Evolutionary conservation across 2,329 filamentous ascomycete species (phyloP), one percentile per base, ranked within the genome.

Genomic region (Aspergillus pseudonomiae): DNA sequence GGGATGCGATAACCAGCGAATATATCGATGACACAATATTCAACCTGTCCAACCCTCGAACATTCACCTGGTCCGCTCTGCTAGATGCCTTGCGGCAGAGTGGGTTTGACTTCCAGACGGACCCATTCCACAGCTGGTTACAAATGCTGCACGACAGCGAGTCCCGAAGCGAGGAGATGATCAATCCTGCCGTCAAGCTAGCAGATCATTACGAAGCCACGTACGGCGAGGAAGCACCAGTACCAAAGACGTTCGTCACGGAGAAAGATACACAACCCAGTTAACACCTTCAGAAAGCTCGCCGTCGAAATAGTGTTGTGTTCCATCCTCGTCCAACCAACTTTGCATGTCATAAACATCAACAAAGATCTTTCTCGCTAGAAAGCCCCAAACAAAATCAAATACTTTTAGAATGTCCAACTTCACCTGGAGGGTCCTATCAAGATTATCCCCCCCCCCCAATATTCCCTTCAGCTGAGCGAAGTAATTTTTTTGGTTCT

Each of bases 21-120:
- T 32, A 52, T 41, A 43, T 56, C 2, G 72, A 74, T 59, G 70
- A 72, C 24, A 70, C 70, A 0, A 60, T 76, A 16, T 77, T 75
- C 60, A 76, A 77, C 56, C 39, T 77, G 36, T 69, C 65, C 39
- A 76, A 77, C 53, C 63, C 74, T 9, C 63, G 64, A 1, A 54
- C 60, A 7, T 81, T 81, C 62, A 70, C 72, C 6, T 81, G 78
- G 78, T 67, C 70, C 0, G 61, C 65, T 0, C 68, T 80, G 53
- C 69, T 81, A 5, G 69, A 67, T 0, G 68, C 69, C 0, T 62
- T 80, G 11, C 67, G 59, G 5, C 57, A 64, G 1, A 72, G 68
- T 16, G 78, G 78, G 0, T 72, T 80, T 30, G 60, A 68, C 6
- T 80, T 81, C 60, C 67, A 77, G 28, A 70, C 67, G 1, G 74